Evolutionary conservation across 169 alveolate species (phyloP).

Genomic region (Besnoitia besnoiti): DNA sequence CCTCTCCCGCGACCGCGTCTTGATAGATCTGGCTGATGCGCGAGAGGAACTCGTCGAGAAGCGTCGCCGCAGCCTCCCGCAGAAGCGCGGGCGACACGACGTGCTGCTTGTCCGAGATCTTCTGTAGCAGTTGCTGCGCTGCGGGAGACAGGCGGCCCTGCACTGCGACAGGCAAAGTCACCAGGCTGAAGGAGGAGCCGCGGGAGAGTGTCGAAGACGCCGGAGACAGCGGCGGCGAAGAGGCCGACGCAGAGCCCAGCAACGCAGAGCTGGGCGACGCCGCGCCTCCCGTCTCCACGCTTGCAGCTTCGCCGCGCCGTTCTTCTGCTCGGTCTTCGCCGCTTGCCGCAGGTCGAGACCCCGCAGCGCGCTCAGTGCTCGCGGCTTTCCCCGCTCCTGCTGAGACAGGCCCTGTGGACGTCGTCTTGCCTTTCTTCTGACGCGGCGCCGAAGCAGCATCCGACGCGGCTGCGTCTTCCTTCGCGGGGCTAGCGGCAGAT

Average conservation of each 20-base stretch:
- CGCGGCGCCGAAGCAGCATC: background rate
- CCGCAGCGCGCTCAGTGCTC: background rate
- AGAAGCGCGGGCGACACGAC: background rate
- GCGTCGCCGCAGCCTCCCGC: background rate
- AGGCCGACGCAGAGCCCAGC: background rate
- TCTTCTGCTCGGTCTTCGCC: background rate
- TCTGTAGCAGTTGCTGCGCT: constrained; percentile 19
- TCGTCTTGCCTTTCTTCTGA: background rate
- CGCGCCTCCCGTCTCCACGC: background rate
- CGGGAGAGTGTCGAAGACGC: constrained; percentile 38
- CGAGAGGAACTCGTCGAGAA: background rate
- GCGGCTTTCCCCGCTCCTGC: background rate
- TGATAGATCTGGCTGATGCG: constrained; percentile 29
- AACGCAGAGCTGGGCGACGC: background rate
- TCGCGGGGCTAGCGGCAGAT: too few species aligned
- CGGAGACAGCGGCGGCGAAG: constrained; percentile 22
- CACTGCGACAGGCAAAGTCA: background rate
- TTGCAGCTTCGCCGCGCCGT: background rate
- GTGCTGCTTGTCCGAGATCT: constrained; percentile 13
- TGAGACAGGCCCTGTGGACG: background rate
- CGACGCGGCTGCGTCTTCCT: background rate
- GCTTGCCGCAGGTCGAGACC: background rate
- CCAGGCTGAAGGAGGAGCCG: constrained; percentile 26
- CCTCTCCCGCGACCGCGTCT: constrained; percentile 32
- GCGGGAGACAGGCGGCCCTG: background rate